These are phyloP conservation scores for Lyophyllum semitale DNA, from an alignment of 768 basidiomycete species.

Conservation along the genomic window DNA sequence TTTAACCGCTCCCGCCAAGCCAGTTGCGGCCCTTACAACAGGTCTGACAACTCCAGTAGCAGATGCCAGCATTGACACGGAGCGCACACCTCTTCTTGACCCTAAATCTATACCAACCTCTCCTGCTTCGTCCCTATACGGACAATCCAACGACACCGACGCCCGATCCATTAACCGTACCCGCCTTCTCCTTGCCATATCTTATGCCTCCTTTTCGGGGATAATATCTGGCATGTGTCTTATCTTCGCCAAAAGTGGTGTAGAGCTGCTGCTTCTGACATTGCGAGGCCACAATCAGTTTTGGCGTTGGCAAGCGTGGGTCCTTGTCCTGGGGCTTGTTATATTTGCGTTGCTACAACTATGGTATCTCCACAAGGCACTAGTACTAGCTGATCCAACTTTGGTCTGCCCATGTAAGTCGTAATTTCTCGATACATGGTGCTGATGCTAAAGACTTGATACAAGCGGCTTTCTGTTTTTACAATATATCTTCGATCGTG, in stretches of 20 bases:
- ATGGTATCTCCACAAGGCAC: constrained; percentile 81
- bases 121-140: constrained; percentile 24
- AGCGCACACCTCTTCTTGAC: constrained; percentile 61
- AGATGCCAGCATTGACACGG: constrained; percentile 37
- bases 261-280: constrained; percentile 83
- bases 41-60: constrained; percentile 30
- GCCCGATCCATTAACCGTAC: constrained; percentile 41
- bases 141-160: constrained; percentile 21
- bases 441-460: constrained; percentile 17
- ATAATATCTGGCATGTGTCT: constrained; percentile 92
- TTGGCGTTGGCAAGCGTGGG: constrained; percentile 83
- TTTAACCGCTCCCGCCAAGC: constrained; percentile 31
- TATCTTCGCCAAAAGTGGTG: constrained; percentile 91
- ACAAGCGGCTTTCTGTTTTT: constrained; percentile 89
- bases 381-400: constrained; percentile 82
- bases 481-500: constrained; percentile 89
- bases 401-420: constrained; percentile 81
- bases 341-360: constrained; percentile 79
- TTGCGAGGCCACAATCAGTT: constrained; percentile 78
- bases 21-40: constrained; percentile 39
- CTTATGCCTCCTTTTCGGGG: constrained; percentile 86
- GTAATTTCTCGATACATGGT: background rate
- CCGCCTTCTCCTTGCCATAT: constrained; percentile 70
- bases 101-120: constrained; percentile 35
- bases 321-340: constrained; percentile 70